A percentile compares a stretch with the other conserved stretches of the same genome.
Evolutionary conservation across 2,329 filamentous ascomycete genomes (phyloP).

Genomic region (Monosporascus ibericus): DNA sequence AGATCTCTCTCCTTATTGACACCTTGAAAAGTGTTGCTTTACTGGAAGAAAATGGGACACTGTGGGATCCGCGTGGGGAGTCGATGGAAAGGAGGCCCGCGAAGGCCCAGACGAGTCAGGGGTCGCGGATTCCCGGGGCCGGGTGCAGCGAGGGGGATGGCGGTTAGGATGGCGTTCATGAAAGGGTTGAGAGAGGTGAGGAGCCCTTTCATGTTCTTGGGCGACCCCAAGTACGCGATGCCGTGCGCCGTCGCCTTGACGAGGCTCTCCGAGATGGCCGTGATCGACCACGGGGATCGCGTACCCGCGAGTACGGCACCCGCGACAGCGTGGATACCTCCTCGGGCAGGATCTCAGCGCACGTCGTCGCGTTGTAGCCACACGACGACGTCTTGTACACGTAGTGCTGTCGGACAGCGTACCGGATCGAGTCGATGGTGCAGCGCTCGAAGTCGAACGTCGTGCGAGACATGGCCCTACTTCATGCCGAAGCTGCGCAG

Average conservation of each 20-base stretch:
- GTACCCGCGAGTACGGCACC: constrained; percentile 20
- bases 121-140: constrained; percentile 38
- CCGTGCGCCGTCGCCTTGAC: constrained; percentile 58
- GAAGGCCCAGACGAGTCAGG: constrained; percentile 38
- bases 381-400: constrained; percentile 25
- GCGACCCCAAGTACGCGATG: constrained; percentile 73
- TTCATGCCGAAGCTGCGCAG: constrained; percentile 30
- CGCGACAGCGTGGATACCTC: constrained; percentile 17
- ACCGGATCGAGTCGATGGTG: constrained; percentile 29
- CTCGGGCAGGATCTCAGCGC: constrained; percentile 18
- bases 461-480: constrained; percentile 38
- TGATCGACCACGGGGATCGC: constrained; percentile 42
- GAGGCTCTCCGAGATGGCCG: constrained; percentile 47
- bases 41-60: no score
- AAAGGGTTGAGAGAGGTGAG: constrained; percentile 65
- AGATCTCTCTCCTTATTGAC: no score
- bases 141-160: constrained; percentile 55
- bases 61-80: no score
- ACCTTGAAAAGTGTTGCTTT: no score
- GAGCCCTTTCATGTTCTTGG: constrained; percentile 75
- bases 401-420: constrained; percentile 21
- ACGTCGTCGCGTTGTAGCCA: constrained; percentile 23
- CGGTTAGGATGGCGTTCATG: constrained; percentile 63
- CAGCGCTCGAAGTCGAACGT: constrained; percentile 39
- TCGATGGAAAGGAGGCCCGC: constrained; percentile 12